Evolutionary conservation across 2,329 filamentous ascomycete species (phyloP), one percentile per base, ranked within the genome.

Genomic region (Nemania abortiva): DNA sequence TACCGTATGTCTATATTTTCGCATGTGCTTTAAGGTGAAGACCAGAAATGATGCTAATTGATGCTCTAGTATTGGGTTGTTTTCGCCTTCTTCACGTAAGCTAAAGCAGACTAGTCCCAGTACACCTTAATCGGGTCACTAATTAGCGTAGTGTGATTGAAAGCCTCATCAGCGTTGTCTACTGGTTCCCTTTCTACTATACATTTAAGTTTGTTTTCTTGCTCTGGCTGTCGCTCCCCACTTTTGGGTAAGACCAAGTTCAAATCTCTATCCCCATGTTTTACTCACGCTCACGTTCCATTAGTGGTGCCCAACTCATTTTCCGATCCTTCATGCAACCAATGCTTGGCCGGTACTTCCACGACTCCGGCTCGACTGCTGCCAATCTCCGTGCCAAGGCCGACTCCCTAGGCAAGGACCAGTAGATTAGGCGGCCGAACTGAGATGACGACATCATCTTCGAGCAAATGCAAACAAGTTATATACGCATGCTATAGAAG

Each of bases 121-220:
- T 15, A 54, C 49, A 47, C 31, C 34, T 59, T 58, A 37, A 27
- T 54, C 58, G 24, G 29, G 42, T 67, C 39, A 55, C 73, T 73
- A 64, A 73, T 47, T 29, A 27, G 64, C 57, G 15, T 74, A 90
- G 87, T 71, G 92, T 96, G 58, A 80, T 94, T 76, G 93, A 97
- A 88, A 94, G 92, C 82, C 87, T 92, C 70, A 84, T 97, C 78
- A 94, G 88, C 83, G 92, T 94, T 72, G 92, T 95, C 72, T 96
- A 96, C 88, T 97, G 93, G 93, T 94, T 97, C 87, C 92, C 96
- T 80, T 99, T 99, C 87, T 99, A 99, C 92, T 99, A 93, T 85
- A 95, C 95, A 81, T 98, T 99, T 92, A 99, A 99, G 89, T 98
- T 99, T 81, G 86, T 97, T 80, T 92, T 98, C 82, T 88, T 98